These are phyloP conservation scores for Curvularia spicifera DNA, from an alignment of 2,329 filamentous ascomycete genomes.

Conservation along the genomic window DNA sequence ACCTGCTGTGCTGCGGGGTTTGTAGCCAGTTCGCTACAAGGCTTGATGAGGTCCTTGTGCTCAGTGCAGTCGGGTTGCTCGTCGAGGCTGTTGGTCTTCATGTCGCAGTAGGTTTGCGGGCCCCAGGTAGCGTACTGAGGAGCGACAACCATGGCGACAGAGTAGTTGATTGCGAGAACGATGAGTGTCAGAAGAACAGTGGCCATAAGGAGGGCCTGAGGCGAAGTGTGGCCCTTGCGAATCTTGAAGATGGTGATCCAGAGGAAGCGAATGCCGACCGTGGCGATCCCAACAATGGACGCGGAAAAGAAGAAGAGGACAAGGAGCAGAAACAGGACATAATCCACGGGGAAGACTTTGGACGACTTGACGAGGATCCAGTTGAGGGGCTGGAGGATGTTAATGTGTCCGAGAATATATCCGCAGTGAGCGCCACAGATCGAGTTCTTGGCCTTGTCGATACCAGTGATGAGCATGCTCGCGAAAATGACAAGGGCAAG, in stretches of 20 bases:
- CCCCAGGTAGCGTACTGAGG: slow-evolving; percentile 95
- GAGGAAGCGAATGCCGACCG: slow-evolving; percentile 91
- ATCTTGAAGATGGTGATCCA: slow-evolving; percentile 95
- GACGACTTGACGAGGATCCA: slow-evolving; percentile 83
- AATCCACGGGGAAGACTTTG: slow-evolving; percentile 88
- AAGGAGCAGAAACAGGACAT: slow-evolving; percentile 83
- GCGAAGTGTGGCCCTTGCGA: slow-evolving; percentile 83
- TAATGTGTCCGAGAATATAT: slow-evolving; percentile 86
- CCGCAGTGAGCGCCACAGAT: slow-evolving; percentile 89
- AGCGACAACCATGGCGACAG: slow-evolving; percentile 89
- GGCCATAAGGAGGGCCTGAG: slow-evolving; percentile 88
- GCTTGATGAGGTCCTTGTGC: slow-evolving; percentile 73
- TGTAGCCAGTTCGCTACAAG: slow-evolving; percentile 79
- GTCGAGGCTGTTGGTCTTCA: slow-evolving; percentile 66
- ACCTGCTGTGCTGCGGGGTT: slow-evolving; percentile 76
- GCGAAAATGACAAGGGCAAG: slow-evolving; percentile 79
- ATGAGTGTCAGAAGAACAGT: slow-evolving; percentile 91
- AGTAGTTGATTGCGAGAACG: slow-evolving; percentile 89
- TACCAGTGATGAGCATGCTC: slow-evolving; percentile 92
- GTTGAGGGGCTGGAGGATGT: slow-evolving; percentile 95
- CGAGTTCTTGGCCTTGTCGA: slow-evolving; percentile 97
- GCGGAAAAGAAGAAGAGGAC: slow-evolving; percentile 87
- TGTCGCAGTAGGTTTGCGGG: slow-evolving; percentile 90
- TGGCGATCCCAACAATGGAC: slow-evolving; percentile 83
- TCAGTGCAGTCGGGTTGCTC: slow-evolving; percentile 77